Percentiles rank a stretch among this genome's conserved stretches.
Conservation (phyloP, 2,329 filamentous ascomycete genomes). For the Zymoseptoria brevis region DNA sequence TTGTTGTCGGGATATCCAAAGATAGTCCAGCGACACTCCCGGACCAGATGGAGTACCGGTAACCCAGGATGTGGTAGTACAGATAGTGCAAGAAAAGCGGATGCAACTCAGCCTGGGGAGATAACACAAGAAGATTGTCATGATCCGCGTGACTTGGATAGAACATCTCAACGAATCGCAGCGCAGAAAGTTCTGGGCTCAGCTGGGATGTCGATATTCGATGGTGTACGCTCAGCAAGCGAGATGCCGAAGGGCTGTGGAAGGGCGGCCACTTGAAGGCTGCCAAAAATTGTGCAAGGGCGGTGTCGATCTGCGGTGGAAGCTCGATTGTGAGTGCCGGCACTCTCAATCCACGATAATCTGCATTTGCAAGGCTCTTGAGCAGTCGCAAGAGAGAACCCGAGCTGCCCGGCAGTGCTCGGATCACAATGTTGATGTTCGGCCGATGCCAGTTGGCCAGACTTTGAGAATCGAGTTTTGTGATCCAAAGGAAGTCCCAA, state of each 20-base stretch:
- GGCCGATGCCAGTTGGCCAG: slow-evolving; percentile 70
- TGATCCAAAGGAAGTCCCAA: slow-evolving; percentile 66
- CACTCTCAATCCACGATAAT: slow-evolving; percentile 61
- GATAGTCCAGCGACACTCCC: slow-evolving; percentile 66
- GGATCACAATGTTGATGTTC: slow-evolving; percentile 74
- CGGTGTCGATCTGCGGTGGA: slow-evolving; percentile 59
- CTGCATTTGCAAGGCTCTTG: slow-evolving; percentile 63
- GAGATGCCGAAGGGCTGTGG: slow-evolving; percentile 37
- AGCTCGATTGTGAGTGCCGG: slow-evolving; percentile 82
- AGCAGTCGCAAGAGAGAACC: slow-evolving; percentile 71
- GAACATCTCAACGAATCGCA: slow-evolving; percentile 76
- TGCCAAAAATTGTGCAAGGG: slow-evolving; percentile 55
- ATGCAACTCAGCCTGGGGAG: slow-evolving; percentile 70
- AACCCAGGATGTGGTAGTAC: slow-evolving; percentile 68
- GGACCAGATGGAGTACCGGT: slow-evolving; percentile 57
- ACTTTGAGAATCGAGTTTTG: slow-evolving; percentile 64
- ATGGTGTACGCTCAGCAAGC: slow-evolving; percentile 60
- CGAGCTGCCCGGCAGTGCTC: slow-evolving; percentile 61
- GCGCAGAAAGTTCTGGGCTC: slow-evolving; percentile 61
- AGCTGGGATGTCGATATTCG: slow-evolving; percentile 56
- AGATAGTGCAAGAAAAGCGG: slow-evolving; percentile 80
- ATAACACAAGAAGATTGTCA: slow-evolving; percentile 77
- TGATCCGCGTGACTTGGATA: slow-evolving; percentile 60
- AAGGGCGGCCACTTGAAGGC: slow-evolving; percentile 61
- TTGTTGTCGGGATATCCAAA: slow-evolving; percentile 61